phyloP scores from a whole-genome alignment of 495 filamentous ascomycete species.

The Corynascus novoguineensis region DNA sequence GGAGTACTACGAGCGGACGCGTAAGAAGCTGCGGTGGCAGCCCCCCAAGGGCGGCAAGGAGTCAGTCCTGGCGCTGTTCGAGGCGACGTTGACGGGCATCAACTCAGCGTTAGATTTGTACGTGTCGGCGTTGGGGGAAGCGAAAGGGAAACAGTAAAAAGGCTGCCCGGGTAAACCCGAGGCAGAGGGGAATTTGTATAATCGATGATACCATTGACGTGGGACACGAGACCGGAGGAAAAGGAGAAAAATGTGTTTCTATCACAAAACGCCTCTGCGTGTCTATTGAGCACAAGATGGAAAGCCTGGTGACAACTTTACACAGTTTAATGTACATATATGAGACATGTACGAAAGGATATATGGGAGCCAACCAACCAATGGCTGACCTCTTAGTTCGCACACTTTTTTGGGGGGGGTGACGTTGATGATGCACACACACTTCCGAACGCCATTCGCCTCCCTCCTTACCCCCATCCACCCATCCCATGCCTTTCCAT shows the following conservation, averaged over 20 bases:
- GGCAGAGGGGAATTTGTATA: not conserved
- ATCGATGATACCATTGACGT: conserved; percentile 1
- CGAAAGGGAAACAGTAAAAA: not conserved
- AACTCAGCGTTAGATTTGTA: conserved; percentile 60
- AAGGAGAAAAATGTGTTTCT: not conserved
- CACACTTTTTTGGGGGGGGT: too few relatives aligned
- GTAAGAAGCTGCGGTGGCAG: conserved; percentile 61
- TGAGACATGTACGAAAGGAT: too few relatives aligned
- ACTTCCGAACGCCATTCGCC: not conserved
- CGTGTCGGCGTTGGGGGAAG: conserved; percentile 29
- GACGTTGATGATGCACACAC: not conserved
- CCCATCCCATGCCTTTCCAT: not conserved
- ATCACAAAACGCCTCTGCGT: not conserved
- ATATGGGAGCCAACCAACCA: too few relatives aligned
- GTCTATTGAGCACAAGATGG: too few relatives aligned
- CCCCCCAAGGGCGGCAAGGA: conserved; percentile 65
- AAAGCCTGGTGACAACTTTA: too few relatives aligned
- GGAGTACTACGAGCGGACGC: conserved; percentile 62
- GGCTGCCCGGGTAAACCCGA: not conserved
- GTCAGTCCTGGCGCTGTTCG: conserved; percentile 69
- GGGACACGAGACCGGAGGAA: too few relatives aligned
- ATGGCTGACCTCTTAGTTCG: too few relatives aligned
- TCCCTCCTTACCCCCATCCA: not conserved
- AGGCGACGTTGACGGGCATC: conserved; percentile 62
- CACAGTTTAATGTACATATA: too few relatives aligned